Evolutionary conservation across 1,284 basidiomycete genomes (phyloP), one percentile per base, ranked within the genome.

Genomic region (Sporisorium scitamineum): DNA sequence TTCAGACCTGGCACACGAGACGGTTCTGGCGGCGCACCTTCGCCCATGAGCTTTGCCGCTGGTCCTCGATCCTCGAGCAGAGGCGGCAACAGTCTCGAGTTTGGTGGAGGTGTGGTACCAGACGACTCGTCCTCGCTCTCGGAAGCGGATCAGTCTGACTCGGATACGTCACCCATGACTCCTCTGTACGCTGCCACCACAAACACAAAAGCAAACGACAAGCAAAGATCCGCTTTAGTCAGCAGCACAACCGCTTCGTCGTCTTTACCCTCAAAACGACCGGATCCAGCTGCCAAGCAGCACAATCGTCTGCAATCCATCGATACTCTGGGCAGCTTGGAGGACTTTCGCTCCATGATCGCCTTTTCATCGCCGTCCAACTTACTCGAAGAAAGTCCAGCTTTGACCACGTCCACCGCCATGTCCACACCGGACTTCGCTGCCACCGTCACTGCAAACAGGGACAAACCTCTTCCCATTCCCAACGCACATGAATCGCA

Each of bases 51-150:
- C 47, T 75, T 75, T 26, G 72, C 68, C 6, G 63, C 67, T 24
- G 72, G 72, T 20, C 72, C 72, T 24, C 60, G 72, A n/a, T 61
- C 58, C 34, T 57, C 55, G 29, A 65, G 58, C 48, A 41, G 64
- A 50, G 54, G 64, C 7, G 61, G 29, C 34, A 61, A 58, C 58
- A 56, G 48, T 54, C 52, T 76, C 37, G 73, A 76, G 41, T 71
- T 65, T 31, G 73, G 73, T 5, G 60, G 73, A 44, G 73, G 73
- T 31, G 73, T 76, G 3, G 69, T 76, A 5, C 73, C 73, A 42
- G 65, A 71, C 48, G 61, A 70, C 32, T 58, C 71, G 24, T 52
- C 16, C 14, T 59, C 71, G 20, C 55, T 10, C n/a, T 59, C 65
- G 31, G 61, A 64, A 13, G 59, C 54, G 51, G 60, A 52, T 5